Evolutionary conservation across 2,329 filamentous ascomycete genomes (phyloP).

Genomic region (Pyrenochaeta sp.): DNA sequence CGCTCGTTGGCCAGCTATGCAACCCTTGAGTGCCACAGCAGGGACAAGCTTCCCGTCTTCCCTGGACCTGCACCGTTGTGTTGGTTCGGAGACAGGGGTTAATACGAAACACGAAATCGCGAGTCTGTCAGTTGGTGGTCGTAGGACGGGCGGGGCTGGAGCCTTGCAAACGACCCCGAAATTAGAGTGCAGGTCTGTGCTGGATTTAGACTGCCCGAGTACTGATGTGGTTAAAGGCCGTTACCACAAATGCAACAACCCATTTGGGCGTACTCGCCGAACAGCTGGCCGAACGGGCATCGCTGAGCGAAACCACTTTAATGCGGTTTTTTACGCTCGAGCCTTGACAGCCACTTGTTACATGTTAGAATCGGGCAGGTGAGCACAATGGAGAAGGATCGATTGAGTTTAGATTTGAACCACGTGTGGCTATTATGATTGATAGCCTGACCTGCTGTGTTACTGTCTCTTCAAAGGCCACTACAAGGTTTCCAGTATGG

Average conservation of each 20-base stretch:
- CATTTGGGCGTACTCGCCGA: neutral
- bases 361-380: too few relatives aligned
- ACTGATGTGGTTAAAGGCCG: neutral
- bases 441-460: too few relatives aligned
- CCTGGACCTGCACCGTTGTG: slow-evolving; percentile 9
- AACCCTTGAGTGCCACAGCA: slow-evolving; percentile 7
- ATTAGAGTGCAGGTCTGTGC: slow-evolving; percentile 6
- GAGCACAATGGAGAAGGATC: too few relatives aligned
- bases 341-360: too few relatives aligned
- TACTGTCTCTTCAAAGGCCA: too few relatives aligned
- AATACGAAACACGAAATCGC: slow-evolving; percentile 33
- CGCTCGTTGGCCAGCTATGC: slow-evolving; percentile 9
- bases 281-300: neutral
- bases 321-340: neutral
- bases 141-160: neutral
- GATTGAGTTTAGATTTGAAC: too few relatives aligned
- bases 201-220: neutral
- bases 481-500: too few relatives aligned
- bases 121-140: slow-evolving; percentile 4
- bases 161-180: neutral
- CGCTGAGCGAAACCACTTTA: neutral
- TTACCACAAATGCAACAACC: neutral
- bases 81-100: slow-evolving; percentile 27
- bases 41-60: too few relatives aligned
- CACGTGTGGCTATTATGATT: too few relatives aligned